A percentile compares a stretch with the other conserved stretches of the same genome.
Conservation (phyloP, 805 yeast species). For the Zygosaccharomyces rouxii region DNA sequence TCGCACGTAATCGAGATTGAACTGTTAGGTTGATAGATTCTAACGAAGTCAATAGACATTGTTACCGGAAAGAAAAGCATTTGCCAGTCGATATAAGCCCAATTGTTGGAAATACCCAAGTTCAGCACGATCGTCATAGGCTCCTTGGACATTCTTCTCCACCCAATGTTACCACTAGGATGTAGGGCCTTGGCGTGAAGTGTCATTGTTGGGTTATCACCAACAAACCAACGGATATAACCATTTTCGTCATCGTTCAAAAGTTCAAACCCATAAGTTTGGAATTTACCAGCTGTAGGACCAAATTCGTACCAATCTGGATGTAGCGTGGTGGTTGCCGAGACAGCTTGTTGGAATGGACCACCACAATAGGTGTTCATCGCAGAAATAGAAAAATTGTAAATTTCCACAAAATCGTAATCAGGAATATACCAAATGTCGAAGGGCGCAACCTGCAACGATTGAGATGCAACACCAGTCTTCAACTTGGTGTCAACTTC, state of each 20-base stretch:
- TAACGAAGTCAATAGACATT: slow-evolving; percentile 76
- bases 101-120: slow-evolving; percentile 82
- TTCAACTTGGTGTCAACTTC: slow-evolving; percentile 55
- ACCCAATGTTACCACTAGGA: slow-evolving; percentile 86
- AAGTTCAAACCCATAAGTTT: slow-evolving; percentile 74
- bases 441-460: slow-evolving; percentile 86
- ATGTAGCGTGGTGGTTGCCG: slow-evolving; percentile 76
- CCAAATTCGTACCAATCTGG: slow-evolving; percentile 77
- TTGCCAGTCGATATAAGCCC: slow-evolving; percentile 95
- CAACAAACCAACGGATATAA: slow-evolving; percentile 83
- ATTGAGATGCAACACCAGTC: slow-evolving; percentile 81
- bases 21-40: slow-evolving; percentile 83
- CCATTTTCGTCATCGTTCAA: slow-evolving; percentile 66
- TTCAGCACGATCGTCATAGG: slow-evolving; percentile 90
- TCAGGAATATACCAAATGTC: slow-evolving; percentile 95
- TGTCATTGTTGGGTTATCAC: slow-evolving; percentile 71
- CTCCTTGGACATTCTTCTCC: slow-evolving; percentile 79
- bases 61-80: slow-evolving; percentile 71
- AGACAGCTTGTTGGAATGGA: slow-evolving; percentile 88
- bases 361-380: slow-evolving; percentile 93
- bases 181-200: slow-evolving; percentile 69
- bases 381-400: slow-evolving; percentile 62
- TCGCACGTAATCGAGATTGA: slow-evolving; percentile 69
- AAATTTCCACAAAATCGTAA: slow-evolving; percentile 69
- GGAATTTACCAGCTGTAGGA: slow-evolving; percentile 51